Percentiles rank a stretch among this genome's conserved stretches.
These are phyloP conservation scores for Blepharisma japonicum DNA, from an alignment of 73 alveolate genomes.

Conservation along the genomic window DNA sequence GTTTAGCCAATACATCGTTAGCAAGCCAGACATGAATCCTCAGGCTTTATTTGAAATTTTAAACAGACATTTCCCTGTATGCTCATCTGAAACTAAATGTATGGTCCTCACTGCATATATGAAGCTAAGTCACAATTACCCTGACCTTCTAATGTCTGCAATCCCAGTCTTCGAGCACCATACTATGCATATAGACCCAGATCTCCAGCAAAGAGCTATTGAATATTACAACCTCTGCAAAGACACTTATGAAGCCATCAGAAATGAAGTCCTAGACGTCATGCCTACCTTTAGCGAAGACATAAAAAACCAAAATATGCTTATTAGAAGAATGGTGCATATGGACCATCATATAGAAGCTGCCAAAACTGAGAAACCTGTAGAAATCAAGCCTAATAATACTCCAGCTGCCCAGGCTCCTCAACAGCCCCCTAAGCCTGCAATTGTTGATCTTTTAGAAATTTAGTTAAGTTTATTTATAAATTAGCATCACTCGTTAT, in stretches of 20 bases:
- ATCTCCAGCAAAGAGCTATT: conserved; percentile 93
- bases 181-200: conserved; percentile 94
- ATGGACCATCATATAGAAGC: conserved; percentile 35
- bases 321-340: conserved; percentile 55
- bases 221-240: conserved; percentile 84
- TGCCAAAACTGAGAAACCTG: conserved; percentile 3
- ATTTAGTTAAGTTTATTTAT: not conserved
- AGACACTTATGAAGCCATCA: conserved; percentile 58
- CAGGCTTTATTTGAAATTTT: conserved; percentile 69
- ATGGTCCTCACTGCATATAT: conserved; percentile 85
- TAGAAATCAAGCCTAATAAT: not conserved
- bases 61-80: conserved; percentile 70
- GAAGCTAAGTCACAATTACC: conserved; percentile 74
- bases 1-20: conserved; percentile 74
- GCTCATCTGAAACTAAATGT: conserved; percentile 77
- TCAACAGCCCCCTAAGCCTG: not conserved
- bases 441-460: conserved; percentile 10
- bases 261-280: conserved; percentile 72
- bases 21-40: conserved; percentile 50
- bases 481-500: too few species aligned
- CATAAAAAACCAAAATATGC: conserved; percentile 54
- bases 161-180: conserved; percentile 82
- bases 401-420: too few species aligned
- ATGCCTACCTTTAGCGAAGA: conserved; percentile 88
- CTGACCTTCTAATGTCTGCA: conserved; percentile 66